These are phyloP conservation scores for Coemansia sp. DNA, from an alignment of 371 early-diverging fungal genomes.

Conservation along the genomic window DNA sequence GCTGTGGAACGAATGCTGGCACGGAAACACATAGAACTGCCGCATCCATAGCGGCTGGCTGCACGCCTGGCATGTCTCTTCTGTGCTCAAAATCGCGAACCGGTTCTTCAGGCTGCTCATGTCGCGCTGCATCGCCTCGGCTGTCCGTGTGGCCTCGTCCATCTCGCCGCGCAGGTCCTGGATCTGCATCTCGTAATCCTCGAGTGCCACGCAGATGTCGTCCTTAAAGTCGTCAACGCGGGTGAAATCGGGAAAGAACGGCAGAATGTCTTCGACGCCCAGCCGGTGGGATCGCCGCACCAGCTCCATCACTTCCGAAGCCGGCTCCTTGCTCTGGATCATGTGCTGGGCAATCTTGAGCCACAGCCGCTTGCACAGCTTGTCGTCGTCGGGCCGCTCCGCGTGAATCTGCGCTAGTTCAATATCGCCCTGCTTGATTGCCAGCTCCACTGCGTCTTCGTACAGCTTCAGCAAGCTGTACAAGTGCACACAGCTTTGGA, in stretches of 20 bases:
- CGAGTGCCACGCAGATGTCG: slow-evolving; percentile 80
- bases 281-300: slow-evolving; percentile 76
- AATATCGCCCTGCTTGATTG: slow-evolving; percentile 79
- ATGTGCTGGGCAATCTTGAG: slow-evolving; percentile 88
- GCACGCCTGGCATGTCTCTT: slow-evolving; percentile 82
- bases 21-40: slow-evolving; percentile 92
- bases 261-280: slow-evolving; percentile 92
- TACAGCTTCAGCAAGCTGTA: slow-evolving; percentile 80
- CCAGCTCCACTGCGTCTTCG: slow-evolving; percentile 85
- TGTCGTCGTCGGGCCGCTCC: slow-evolving; percentile 80
- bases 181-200: slow-evolving; percentile 80
- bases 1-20: slow-evolving; percentile 90
- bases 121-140: slow-evolving; percentile 81
- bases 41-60: slow-evolving; percentile 67
- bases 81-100: slow-evolving; percentile 74
- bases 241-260: slow-evolving; percentile 93
- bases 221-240: slow-evolving; percentile 93
- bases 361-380: slow-evolving; percentile 85
- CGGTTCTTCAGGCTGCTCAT: slow-evolving; percentile 74
- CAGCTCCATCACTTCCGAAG: slow-evolving; percentile 84
- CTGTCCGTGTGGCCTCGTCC: slow-evolving; percentile 85
- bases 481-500: slow-evolving; percentile 78
- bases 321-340: slow-evolving; percentile 71
- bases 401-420: slow-evolving; percentile 87
- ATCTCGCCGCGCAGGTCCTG: slow-evolving; percentile 79